These are phyloP conservation scores for Corynascus novoguineensis DNA, from an alignment of 495 filamentous ascomycete genomes.

Conservation along the genomic window DNA sequence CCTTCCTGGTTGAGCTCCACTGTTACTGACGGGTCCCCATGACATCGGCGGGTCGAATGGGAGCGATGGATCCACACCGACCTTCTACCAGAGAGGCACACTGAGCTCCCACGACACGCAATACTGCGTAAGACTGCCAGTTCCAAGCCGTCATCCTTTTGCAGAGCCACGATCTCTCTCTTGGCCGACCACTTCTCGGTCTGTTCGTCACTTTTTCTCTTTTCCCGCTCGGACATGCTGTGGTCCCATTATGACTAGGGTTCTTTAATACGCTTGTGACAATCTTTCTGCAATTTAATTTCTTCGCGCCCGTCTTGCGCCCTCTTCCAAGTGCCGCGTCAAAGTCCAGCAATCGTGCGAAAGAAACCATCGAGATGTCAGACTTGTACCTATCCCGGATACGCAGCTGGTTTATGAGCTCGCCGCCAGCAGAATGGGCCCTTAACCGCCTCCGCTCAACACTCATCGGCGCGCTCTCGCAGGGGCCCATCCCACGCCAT, in stretches of 20 bases:
- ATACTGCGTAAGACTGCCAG: background rate
- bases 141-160: background rate
- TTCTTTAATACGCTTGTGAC: background rate
- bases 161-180: constrained; percentile 5
- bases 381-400: constrained; percentile 62
- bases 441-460: constrained; percentile 66
- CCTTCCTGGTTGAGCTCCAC: background rate
- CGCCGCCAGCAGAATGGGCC: constrained; percentile 82
- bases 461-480: constrained; percentile 77
- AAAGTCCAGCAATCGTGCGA: background rate
- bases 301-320: background rate
- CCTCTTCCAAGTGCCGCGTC: background rate
- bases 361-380: constrained; percentile 34
- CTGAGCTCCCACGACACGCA: constrained; percentile 1
- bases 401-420: constrained; percentile 81
- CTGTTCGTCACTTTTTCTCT: background rate
- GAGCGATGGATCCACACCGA: background rate
- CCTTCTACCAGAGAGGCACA: background rate
- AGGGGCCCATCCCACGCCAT: constrained; percentile 89
- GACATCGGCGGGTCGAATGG: constrained; percentile 4
- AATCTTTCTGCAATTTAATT: background rate
- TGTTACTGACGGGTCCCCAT: background rate
- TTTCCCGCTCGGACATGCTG: too few relatives aligned
- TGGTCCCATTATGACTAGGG: background rate
- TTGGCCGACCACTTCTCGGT: background rate